These are phyloP conservation scores for Calocera cornea DNA, from an alignment of 768 basidiomycete genomes.

Conservation along the genomic window DNA sequence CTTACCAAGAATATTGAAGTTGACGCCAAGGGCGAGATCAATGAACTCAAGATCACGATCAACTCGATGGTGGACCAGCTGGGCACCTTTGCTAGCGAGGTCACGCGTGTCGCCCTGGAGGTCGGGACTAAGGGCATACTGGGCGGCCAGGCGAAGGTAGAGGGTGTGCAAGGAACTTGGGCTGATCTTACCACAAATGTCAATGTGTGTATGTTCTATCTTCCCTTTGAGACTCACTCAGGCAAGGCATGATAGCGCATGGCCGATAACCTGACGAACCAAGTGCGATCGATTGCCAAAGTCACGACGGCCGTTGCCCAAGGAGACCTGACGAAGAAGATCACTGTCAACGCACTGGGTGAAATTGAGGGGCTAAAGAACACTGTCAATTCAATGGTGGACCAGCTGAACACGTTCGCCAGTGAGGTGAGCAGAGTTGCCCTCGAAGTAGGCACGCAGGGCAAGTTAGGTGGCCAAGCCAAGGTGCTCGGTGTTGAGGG, in stretches of 20 bases:
- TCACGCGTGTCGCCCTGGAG: conserved; percentile 92
- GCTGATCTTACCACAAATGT: conserved; percentile 15
- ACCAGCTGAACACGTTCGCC: conserved; percentile 74
- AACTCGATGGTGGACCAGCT: conserved; percentile 70
- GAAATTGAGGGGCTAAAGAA: conserved; percentile 26
- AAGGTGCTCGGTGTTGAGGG: conserved; percentile 31
- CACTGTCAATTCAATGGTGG: conserved; percentile 91
- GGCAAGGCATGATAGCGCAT: conserved; percentile 48
- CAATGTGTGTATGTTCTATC: too few relatives aligned
- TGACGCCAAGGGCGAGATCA: conserved; percentile 86
- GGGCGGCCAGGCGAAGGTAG: conserved; percentile 93
- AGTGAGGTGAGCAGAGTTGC: conserved; percentile 40
- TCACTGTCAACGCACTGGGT: conserved; percentile 50
- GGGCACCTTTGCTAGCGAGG: conserved; percentile 58
- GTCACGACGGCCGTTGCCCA: conserved; percentile 83
- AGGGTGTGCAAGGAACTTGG: conserved; percentile 96
- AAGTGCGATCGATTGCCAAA: conserved; percentile 69
- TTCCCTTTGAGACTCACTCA: background rate
- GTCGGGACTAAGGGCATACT: conserved; percentile 97
- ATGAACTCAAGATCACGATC: conserved; percentile 94
- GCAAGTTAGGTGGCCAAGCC: conserved; percentile 16
- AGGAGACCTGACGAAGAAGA: conserved; percentile 85
- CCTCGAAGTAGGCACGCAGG: conserved; percentile 34
- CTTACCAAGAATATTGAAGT: conserved; percentile 46
- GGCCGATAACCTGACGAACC: conserved; percentile 67